phyloP scores from a whole-genome alignment of 2,329 filamentous ascomycete species.

The Thielaviopsis ethacetica region DNA sequence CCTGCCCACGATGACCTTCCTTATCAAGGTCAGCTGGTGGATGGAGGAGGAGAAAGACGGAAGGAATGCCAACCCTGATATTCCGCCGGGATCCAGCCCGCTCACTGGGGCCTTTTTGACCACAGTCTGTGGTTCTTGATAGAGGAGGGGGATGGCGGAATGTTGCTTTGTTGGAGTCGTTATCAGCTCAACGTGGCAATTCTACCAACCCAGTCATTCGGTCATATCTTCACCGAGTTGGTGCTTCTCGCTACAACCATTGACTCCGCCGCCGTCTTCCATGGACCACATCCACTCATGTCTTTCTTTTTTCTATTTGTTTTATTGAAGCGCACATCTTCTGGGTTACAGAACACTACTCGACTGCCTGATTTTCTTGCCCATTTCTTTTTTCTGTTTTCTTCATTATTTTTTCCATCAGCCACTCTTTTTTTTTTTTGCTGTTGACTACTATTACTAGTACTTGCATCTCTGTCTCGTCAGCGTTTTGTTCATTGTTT shows the following conservation, averaged over 20 bases:
- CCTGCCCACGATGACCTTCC: background rate
- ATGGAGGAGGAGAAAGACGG: background rate
- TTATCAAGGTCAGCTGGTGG: background rate
- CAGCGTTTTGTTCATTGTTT: background rate
- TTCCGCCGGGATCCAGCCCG: background rate
- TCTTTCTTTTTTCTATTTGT: background rate
- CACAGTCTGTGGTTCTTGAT: too few relatives aligned
- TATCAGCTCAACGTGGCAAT: too few relatives aligned
- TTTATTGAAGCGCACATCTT: background rate
- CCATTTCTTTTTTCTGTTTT: background rate
- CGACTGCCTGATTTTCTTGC: background rate
- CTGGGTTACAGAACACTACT: constrained; percentile 6
- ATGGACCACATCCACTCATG: background rate
- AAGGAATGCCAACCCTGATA: background rate
- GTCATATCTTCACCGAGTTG: background rate
- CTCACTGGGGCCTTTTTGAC: background rate
- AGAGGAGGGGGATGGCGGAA: too few relatives aligned
- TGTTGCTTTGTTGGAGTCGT: too few relatives aligned
- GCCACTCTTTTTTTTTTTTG: background rate
- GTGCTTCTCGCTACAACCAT: too few relatives aligned
- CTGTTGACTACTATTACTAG: background rate
- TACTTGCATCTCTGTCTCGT: background rate
- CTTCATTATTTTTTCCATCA: background rate
- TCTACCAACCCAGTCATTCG: background rate
- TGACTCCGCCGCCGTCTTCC: background rate